These are phyloP conservation scores for Xylaria curta DNA, from an alignment of 495 filamentous ascomycete genomes.

Conservation along the genomic window DNA sequence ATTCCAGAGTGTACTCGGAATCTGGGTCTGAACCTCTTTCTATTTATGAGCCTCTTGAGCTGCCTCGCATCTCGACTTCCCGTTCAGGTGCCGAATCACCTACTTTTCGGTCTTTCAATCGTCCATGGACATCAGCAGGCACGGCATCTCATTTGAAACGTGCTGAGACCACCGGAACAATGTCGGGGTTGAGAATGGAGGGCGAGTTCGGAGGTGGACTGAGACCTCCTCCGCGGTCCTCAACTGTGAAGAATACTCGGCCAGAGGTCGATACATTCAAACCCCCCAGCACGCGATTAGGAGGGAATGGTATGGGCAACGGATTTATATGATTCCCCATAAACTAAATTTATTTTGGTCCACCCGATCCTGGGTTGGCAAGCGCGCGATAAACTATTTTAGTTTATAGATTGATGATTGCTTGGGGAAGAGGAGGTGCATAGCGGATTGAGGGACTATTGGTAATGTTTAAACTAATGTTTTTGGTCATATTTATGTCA, in stretches of 20 bases:
- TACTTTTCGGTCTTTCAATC: slow-evolving; percentile 36
- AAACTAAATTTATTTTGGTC: neutral
- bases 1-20: slow-evolving; percentile 19
- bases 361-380: neutral
- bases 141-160: slow-evolving; percentile 24
- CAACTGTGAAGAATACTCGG: slow-evolving; percentile 23
- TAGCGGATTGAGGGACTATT: slow-evolving; percentile 20
- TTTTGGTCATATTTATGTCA: slow-evolving; percentile 17
- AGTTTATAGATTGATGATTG: slow-evolving; percentile 5
- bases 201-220: neutral
- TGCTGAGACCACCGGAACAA: slow-evolving; percentile 28
- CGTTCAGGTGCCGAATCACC: slow-evolving; percentile 32
- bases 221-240: slow-evolving; percentile 30
- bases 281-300: slow-evolving; percentile 23
- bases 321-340: slow-evolving; percentile 31
- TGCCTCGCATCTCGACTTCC: slow-evolving; percentile 21
- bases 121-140: slow-evolving; percentile 33
- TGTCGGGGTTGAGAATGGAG: neutral
- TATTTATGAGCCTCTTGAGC: slow-evolving; percentile 24
- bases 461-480: slow-evolving; percentile 27
- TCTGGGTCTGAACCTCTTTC: slow-evolving; percentile 28
- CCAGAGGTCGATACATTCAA: slow-evolving; percentile 22
- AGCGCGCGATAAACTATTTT: neutral
- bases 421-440: slow-evolving; percentile 14
- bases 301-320: slow-evolving; percentile 31